phyloP scores from a whole-genome alignment of 768 basidiomycete genomes.

The Rhodotorula babjevae region DNA sequence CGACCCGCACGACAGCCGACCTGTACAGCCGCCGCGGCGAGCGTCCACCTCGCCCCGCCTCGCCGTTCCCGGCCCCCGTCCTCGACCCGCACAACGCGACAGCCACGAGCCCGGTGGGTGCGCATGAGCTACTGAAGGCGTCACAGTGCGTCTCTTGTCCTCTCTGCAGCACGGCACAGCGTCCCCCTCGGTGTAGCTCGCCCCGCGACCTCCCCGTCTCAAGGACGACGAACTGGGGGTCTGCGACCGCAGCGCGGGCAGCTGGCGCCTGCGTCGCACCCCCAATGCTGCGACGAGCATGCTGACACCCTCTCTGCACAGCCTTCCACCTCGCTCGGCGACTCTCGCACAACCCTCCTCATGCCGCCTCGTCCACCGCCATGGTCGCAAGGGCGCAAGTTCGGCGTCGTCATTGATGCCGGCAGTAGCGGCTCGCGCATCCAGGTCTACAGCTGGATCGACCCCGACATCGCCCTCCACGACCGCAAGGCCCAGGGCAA shows the following conservation, averaged over 20 bases:
- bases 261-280: too few species aligned
- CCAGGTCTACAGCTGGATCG: conserved; percentile 95
- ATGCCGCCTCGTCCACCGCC: conserved; percentile 20
- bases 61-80: not conserved
- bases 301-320: not conserved
- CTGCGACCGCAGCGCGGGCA: too few species aligned
- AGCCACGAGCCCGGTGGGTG: accelerated
- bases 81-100: not conserved
- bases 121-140: not conserved
- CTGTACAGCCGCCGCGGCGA: too few species aligned
- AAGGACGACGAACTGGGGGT: too few species aligned
- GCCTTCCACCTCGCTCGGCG: not conserved
- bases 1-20: too few species aligned
- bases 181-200: too few species aligned
- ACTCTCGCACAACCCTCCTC: too few species aligned
- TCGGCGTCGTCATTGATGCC: conserved; percentile 94
- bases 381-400: conserved; percentile 55
- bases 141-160: not conserved
- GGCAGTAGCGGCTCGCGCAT: conserved; percentile 94
- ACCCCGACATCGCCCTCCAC: conserved; percentile 62
- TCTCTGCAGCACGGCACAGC: too few species aligned
- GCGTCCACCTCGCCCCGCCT: not conserved
- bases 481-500: conserved; percentile 52
- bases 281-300: too few species aligned
- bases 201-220: not conserved